phyloP scores from a whole-genome alignment of 768 basidiomycete genomes.

The Phylloporus rhodoxanthus region DNA sequence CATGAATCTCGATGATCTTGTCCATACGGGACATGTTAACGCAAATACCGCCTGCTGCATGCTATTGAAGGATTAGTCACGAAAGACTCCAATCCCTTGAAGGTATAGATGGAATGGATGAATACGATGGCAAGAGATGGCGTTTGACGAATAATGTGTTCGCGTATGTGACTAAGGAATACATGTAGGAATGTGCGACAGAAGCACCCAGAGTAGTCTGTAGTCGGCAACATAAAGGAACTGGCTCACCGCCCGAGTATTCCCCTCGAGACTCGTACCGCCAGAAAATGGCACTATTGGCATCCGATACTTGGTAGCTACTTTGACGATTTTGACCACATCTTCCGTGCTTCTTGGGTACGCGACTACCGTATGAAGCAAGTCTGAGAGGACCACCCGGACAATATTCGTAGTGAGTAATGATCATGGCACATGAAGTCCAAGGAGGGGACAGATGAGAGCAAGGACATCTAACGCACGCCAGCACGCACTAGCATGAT shows the following conservation, averaged over 20 bases:
- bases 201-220: neutral
- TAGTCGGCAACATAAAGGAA: neutral
- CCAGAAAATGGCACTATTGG: constrained; percentile 77
- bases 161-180: neutral
- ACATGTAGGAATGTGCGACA: neutral
- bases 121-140: neutral
- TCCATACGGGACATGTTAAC: constrained; percentile 79
- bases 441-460: neutral
- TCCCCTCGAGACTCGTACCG: constrained; percentile 78
- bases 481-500: constrained; percentile 41
- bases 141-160: neutral
- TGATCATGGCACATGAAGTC: neutral
- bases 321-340: constrained; percentile 70
- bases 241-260: constrained; percentile 52
- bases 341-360: constrained; percentile 71
- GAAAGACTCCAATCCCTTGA: neutral
- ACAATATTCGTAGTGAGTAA: neutral
- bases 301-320: constrained; percentile 68
- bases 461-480: neutral
- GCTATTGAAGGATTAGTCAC: constrained; percentile 10
- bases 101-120: neutral
- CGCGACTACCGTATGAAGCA: constrained; percentile 54
- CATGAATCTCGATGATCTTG: constrained; percentile 67
- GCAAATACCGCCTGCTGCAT: constrained; percentile 58
- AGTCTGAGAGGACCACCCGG: constrained; percentile 24